Evolutionary conservation across 2,329 filamentous ascomycete species (phyloP), one percentile per base, ranked within the genome.

Genomic region (Knufia petricola): DNA sequence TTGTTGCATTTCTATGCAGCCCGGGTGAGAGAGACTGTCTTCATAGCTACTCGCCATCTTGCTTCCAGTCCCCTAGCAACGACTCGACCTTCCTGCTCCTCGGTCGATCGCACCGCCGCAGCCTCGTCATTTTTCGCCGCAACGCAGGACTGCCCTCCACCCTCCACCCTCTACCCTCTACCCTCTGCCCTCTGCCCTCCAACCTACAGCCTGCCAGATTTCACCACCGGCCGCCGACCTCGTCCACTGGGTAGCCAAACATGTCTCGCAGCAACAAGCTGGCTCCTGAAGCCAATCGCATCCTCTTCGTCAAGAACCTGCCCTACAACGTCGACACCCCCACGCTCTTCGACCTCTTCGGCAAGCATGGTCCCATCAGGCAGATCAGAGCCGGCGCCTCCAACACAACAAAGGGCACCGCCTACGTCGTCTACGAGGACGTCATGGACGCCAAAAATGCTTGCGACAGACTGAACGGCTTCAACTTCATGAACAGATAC

Each of bases 231-330:
- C 37, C 9, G 37, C 23, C 37, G 21, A 24, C 21, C 6, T 20
- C 24, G 12, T 19, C 23, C 23, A 6, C 15, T 44, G 12, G n/a
- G n/a, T 10, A 13, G 4, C 7, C 8, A 36, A 51, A 28, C 30
- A 59, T 59, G 57, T 56, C 57, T 9, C 54, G 54, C 30, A 52
- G 43, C 48, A 58, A 56, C 50, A 96, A 95, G 81, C 85, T 96
- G 79, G 89, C 89, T 75, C 89, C 92, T 73, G 92, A 98, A 85
- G 89, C 95, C 76, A 96, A 96, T 78, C 85, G 88, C 83, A 90
- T 92, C 84, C 86, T 98, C 76, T 96, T 96, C 81, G 90, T 96
- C 65, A 96, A 96, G 87, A 96, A 98, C 81, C 81, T 96, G 76
- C 94, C 89, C 84, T 96, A 95, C 81, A 95, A 94, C 85, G 89